Percentiles rank a stretch among this genome's conserved stretches.
Conservation (phyloP, 208 protist genomes). For the Leptomonas pyrrhocoris region DNA sequence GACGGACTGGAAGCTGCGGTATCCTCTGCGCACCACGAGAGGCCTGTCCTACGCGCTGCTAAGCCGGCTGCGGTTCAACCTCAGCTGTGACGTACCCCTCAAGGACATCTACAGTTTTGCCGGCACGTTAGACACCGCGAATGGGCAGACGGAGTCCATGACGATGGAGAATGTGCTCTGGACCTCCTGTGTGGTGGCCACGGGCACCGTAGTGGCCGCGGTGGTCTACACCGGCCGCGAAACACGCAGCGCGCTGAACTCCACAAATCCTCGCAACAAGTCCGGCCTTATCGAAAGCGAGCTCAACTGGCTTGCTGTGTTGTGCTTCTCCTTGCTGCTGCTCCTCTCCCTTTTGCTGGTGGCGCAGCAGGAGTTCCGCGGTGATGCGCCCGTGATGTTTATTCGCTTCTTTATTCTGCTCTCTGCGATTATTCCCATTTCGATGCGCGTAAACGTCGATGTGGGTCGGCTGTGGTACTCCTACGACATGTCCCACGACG, state of each 20-base stretch:
- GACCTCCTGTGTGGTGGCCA: conserved; percentile 96
- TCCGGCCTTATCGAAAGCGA: conserved; percentile 95
- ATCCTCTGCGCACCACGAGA: conserved; percentile 66
- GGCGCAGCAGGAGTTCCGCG: conserved; percentile 70
- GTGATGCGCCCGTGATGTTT: conserved; percentile 90
- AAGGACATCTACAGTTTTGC: conserved; percentile 98
- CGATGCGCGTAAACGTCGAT: conserved; percentile 98
- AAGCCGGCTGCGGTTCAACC: conserved; percentile 51
- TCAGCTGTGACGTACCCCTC: conserved; percentile 77
- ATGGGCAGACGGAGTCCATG: conserved; percentile 72
- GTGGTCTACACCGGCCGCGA: conserved; percentile 96
- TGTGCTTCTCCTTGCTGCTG: conserved; percentile 82
- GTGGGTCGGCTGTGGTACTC: conserved; percentile 97
- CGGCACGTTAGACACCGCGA: conserved; percentile 72
- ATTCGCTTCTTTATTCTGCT: conserved; percentile 97
- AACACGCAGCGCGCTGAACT: conserved; percentile 97
- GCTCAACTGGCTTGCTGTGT: conserved; percentile 95
- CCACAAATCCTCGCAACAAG: conserved; percentile 83
- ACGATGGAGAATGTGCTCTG: conserved; percentile 97
- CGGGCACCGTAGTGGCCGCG: conserved; percentile 71
- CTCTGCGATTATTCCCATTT: conserved; percentile 98
- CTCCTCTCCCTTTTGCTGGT: conserved; percentile 72
- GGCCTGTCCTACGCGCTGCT: conserved; percentile 38
- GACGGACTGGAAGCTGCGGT: conserved; percentile 98
- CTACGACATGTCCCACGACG: conserved; percentile 91